Conservation (phyloP, 192 early-diverging fungal genomes). For the Kappamyces sp. region DNA sequence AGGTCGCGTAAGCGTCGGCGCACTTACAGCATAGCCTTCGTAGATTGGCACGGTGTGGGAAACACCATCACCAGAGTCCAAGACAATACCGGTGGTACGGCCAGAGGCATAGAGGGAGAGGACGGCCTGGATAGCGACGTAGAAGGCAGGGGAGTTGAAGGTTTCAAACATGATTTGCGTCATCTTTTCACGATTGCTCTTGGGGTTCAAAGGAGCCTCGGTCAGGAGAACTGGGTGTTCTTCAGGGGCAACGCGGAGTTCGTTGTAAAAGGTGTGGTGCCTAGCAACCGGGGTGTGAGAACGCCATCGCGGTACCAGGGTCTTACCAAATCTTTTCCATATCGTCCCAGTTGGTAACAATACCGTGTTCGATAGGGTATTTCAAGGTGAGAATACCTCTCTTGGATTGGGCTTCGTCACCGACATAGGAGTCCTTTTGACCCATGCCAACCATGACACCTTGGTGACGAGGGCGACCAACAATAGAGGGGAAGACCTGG, state of each 20-base stretch:
- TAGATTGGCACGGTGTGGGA: conserved; percentile 97
- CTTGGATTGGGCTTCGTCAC: conserved; percentile 69
- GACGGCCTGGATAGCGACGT: conserved; percentile 95
- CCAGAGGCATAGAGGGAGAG: conserved; percentile 95
- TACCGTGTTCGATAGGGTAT: conserved; percentile 70
- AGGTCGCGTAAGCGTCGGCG: background rate
- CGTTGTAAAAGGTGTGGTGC: conserved; percentile 98
- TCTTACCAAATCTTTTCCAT: conserved; percentile 67
- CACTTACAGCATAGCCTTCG: conserved; percentile 77
- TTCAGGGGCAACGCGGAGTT: conserved; percentile 95
- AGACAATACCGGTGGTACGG: conserved; percentile 96
- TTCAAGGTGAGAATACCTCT: conserved; percentile 63
- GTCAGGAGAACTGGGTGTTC: conserved; percentile 97
- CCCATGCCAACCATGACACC: conserved; percentile 71
- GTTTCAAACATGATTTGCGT: conserved; percentile 99
- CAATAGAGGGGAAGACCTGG: conserved; percentile 61
- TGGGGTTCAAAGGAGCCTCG: conserved; percentile 96
- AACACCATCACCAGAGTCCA: conserved; percentile 98
- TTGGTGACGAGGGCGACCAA: conserved; percentile 64
- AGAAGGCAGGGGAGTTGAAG: conserved; percentile 95
- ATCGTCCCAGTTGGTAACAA: conserved; percentile 73
- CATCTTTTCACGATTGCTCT: conserved; percentile 99
- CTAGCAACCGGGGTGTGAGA: conserved; percentile 25
- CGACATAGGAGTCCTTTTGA: conserved; percentile 68
- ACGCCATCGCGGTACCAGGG: background rate